Percentiles rank a stretch among this genome's conserved stretches.
phyloP scores from a whole-genome alignment of 768 basidiomycete species.

The Crassisporium funariophilum region DNA sequence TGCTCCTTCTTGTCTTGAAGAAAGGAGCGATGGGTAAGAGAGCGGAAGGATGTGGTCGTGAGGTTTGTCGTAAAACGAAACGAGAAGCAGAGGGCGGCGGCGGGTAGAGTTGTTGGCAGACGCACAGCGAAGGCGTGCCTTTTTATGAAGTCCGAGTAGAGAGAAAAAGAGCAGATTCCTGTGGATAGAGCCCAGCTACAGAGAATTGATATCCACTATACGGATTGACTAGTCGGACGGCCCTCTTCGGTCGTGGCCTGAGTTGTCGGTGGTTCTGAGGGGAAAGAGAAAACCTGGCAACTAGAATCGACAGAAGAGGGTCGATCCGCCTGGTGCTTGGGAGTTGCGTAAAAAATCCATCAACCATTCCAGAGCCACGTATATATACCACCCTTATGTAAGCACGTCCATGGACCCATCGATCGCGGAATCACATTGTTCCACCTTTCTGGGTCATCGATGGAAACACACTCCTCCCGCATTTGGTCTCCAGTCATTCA shows the following conservation, averaged over 20 bases:
- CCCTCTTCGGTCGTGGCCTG: slow-evolving; percentile 48
- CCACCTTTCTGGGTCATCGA: slow-evolving; percentile 2
- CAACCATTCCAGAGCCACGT: slow-evolving; percentile 17
- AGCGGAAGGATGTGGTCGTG: slow-evolving; percentile 59
- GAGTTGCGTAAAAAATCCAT: slow-evolving; percentile 31
- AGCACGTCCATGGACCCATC: slow-evolving; percentile 14
- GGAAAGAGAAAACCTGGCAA: slow-evolving; percentile 42
- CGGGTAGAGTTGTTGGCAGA: slow-evolving; percentile 60
- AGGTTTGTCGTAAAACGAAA: slow-evolving; percentile 66
- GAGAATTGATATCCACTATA: slow-evolving; percentile 21
- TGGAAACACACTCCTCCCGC: background rate
- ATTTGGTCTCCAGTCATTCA: background rate
- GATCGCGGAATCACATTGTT: slow-evolving; percentile 6
- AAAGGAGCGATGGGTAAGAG: slow-evolving; percentile 37
- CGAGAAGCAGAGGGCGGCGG: slow-evolving; percentile 29
- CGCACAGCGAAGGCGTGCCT: slow-evolving; percentile 95
- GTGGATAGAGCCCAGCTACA: slow-evolving; percentile 36
- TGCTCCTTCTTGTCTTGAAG: slow-evolving; percentile 41
- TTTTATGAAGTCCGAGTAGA: slow-evolving; percentile 50
- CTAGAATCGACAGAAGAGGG: slow-evolving; percentile 50
- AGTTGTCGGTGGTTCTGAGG: slow-evolving; percentile 33
- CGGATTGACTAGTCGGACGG: slow-evolving; percentile 30
- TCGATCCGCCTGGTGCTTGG: slow-evolving; percentile 50
- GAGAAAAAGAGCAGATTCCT: slow-evolving; percentile 33
- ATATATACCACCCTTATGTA: slow-evolving; percentile 37